Evolutionary conservation across 2,329 filamentous ascomycete genomes (phyloP), one percentile per base, ranked within the genome.

Genomic region (Dactylellina leptospora): DNA sequence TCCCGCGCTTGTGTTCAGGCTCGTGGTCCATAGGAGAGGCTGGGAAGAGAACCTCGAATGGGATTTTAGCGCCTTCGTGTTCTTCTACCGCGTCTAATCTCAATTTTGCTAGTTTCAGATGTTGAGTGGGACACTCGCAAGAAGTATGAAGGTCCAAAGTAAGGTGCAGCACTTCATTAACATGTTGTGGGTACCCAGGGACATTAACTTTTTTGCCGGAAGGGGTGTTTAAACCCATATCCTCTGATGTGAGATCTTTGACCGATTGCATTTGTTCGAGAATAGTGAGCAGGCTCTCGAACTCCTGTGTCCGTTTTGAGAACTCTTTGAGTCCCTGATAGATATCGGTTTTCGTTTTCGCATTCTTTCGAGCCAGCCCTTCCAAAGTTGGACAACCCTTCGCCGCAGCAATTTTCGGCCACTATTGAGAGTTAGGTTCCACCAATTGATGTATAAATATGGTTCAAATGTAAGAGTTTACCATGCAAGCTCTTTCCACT

Each of bases 41-140:
- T n/a, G 66, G 58, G 8, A 71, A 71, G 9, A 63, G 20, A 44
- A 71, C 20, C 8, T 71, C 66, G 44, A 71, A 71, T 5, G 66
- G 66, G 18, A 71, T 54, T 25, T 50, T 42, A 0, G 50, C 22
- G 2, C 53, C 66, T 20, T 44, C 50, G 25, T 71, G 53, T 27
- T 71, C 66, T 11, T 71, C 66, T 2, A 28, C 42, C 3, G 28
- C 23, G 48, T 71, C 66, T 6, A 71, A 23, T 44, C 66, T 33
- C 27, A 71, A 13, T 13, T 38, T 58, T n/a, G 66, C 51, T n/a
- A 36, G 23, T 16, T 63, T 63, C 13, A 71, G 16, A 48, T 71
- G 66, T 6, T 71, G 58, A 0, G 36, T 18, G 1, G 48, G 27
- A 18, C 66, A 71, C 5, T 42, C 50, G 33, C 66, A 71, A 23